Evolutionary conservation across 495 filamentous ascomycete species (phyloP).

Genomic region (Amphirosellinia nigrospora): DNA sequence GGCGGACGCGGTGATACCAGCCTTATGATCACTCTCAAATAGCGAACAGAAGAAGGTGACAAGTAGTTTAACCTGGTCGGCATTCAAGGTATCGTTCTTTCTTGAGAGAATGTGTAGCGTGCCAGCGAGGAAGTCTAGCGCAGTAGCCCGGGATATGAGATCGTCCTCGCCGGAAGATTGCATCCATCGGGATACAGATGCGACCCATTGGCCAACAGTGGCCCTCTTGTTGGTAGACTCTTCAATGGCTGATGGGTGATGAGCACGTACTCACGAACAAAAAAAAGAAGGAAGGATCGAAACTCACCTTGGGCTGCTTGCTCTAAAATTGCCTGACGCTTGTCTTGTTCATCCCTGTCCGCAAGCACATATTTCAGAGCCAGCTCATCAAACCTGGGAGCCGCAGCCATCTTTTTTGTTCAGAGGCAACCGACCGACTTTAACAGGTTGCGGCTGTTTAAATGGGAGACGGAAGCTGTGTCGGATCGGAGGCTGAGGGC

Average conservation of each 20-base stretch:
- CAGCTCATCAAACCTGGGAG: slow-evolving; percentile 49
- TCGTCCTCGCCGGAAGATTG: slow-evolving; percentile 46
- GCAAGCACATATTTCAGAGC: slow-evolving; percentile 56
- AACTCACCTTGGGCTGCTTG: slow-evolving; percentile 49
- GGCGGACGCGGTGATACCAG: slow-evolving; percentile 53
- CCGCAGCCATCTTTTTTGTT: slow-evolving; percentile 39
- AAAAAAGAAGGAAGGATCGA: slow-evolving; percentile 2
- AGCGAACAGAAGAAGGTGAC: slow-evolving; percentile 57
- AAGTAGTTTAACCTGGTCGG: slow-evolving; percentile 51
- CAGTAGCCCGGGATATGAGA: slow-evolving; percentile 50
- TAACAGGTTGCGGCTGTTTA: neutral
- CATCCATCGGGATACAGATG: slow-evolving; percentile 57
- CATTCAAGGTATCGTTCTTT: slow-evolving; percentile 38
- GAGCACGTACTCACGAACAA: slow-evolving; percentile 20
- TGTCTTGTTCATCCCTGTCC: slow-evolving; percentile 43
- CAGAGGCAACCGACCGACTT: neutral
- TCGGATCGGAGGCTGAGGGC: neutral
- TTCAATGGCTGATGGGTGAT: slow-evolving; percentile 46
- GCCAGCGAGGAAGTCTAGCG: slow-evolving; percentile 52
- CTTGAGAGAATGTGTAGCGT: slow-evolving; percentile 50
- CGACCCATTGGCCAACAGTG: slow-evolving; percentile 54
- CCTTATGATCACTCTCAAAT: slow-evolving; percentile 58
- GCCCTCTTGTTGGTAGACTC: slow-evolving; percentile 47
- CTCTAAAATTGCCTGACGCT: slow-evolving; percentile 41
- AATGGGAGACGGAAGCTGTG: neutral